Conservation (phyloP, 305 asterid species). For the Withania somnifera region DNA sequence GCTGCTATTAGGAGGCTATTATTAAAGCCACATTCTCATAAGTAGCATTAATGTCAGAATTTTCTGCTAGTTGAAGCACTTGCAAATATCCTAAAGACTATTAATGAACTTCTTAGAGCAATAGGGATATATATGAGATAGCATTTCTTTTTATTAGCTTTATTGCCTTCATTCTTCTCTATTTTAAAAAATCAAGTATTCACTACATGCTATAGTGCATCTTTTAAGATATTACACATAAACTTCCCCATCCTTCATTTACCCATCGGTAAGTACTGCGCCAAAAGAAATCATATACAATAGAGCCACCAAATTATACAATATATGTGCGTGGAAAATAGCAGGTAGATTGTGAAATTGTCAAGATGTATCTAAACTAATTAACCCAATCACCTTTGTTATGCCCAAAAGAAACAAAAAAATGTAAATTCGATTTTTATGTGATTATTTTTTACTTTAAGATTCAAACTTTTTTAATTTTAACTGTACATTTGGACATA, state of each 20-base stretch:
- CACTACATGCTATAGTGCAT: neutral
- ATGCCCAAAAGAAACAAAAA: neutral
- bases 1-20: neutral
- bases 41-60: conserved; percentile 7
- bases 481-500: too few relatives aligned
- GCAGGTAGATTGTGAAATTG: neutral
- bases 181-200: neutral
- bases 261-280: neutral
- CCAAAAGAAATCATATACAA: neutral
- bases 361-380: neutral
- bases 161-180: neutral
- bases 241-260: neutral
- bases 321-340: neutral
- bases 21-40: neutral
- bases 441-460: neutral
- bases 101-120: conserved; percentile 9
- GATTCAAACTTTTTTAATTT: neutral
- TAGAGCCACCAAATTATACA: neutral
- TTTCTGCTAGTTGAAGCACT: neutral
- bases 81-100: neutral
- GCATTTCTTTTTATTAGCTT: neutral
- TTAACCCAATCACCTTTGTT: neutral
- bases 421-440: neutral
- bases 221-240: neutral
- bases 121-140: neutral